Base-by-base conservation (phyloP, 192 early-diverging fungal species). In the Podila minutissima region DNA sequence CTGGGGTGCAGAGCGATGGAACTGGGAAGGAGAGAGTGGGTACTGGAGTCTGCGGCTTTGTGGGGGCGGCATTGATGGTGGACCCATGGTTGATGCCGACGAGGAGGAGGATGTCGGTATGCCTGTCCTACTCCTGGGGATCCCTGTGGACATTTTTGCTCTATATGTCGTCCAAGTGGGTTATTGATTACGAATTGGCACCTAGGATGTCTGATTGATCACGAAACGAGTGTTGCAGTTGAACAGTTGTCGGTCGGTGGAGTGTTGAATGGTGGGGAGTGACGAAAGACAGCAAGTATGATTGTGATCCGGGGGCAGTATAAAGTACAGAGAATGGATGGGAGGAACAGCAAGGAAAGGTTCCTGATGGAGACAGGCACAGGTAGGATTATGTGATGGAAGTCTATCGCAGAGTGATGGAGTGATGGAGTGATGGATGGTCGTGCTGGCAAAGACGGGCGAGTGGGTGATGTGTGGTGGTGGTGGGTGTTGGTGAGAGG, bases 91-190 rank as follows among this genome's bases (percentile, higher is more conserved):
- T 3, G 53, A 55, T n/a, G 53, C 4, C 20, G 53, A n/a, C 5
- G 17, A n/a, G 0, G 50, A 24, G 6, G 53, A 55, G 53, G 53
- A 55, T 26, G 41, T 46, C 0, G 53, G 53, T 55, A 26, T 55
- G 53, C 53, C 53, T 3, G 24, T 55, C 53, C 53, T 55, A 55
- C 53, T 55, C 53, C 53, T 55, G 7, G 53, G 53, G 53, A 55
- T 55, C 53, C 53, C 53, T 55, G n/a, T 55, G 53, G 53, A 55
- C 53, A 55, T 55, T 6, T 4, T 37, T 55, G 53, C 8, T 55
- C 22, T 55, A 8, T 24, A 12, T 55, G 20, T 55, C 5, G 19
- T 12, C 24, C n/a, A n/a, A 10, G n/a, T 24, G 20, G 53, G 20
- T 24, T 24, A n/a, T 55, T 55, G n/a, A 53, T 53, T n/a, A 55